Evolutionary conservation across 2,329 filamentous ascomycete species (phyloP).

Genomic region (Trichoderma lentiforme): DNA sequence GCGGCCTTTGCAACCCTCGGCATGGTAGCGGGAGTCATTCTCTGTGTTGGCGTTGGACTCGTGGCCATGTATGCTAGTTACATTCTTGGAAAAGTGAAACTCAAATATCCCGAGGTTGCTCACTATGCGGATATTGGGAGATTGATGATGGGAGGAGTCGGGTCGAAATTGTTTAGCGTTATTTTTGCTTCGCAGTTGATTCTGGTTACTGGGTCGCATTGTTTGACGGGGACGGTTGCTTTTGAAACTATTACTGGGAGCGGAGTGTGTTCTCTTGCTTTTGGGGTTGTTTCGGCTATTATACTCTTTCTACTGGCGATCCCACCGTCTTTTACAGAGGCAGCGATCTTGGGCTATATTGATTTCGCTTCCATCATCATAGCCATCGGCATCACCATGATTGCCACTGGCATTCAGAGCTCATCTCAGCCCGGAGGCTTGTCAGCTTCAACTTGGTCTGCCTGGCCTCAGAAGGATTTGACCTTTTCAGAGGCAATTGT

Average conservation of each 20-base stretch:
- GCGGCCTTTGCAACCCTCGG: constrained; percentile 52
- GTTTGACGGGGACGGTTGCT: constrained; percentile 66
- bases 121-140: constrained; percentile 67
- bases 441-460: constrained; percentile 38
- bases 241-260: constrained; percentile 62
- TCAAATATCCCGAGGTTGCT: constrained; percentile 53
- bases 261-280: constrained; percentile 44
- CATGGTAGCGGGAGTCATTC: constrained; percentile 48
- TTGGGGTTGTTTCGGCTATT: constrained; percentile 44
- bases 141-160: constrained; percentile 57
- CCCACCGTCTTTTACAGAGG: constrained; percentile 47
- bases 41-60: constrained; percentile 42
- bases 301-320: constrained; percentile 45
- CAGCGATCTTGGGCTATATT: constrained; percentile 49
- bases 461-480: constrained; percentile 44
- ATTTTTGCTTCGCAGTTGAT: constrained; percentile 62
- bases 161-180: constrained; percentile 59
- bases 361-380: constrained; percentile 60
- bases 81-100: constrained; percentile 46
- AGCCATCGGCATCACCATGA: constrained; percentile 64
- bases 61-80: constrained; percentile 48
- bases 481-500: constrained; percentile 56
- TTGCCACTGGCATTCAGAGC: constrained; percentile 55
- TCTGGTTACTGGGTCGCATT: constrained; percentile 68
- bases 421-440: constrained; percentile 31